These are phyloP conservation scores for Globisporangium sylvaticum DNA, from an alignment of 352 stramenopile genomes.

Conservation along the genomic window DNA sequence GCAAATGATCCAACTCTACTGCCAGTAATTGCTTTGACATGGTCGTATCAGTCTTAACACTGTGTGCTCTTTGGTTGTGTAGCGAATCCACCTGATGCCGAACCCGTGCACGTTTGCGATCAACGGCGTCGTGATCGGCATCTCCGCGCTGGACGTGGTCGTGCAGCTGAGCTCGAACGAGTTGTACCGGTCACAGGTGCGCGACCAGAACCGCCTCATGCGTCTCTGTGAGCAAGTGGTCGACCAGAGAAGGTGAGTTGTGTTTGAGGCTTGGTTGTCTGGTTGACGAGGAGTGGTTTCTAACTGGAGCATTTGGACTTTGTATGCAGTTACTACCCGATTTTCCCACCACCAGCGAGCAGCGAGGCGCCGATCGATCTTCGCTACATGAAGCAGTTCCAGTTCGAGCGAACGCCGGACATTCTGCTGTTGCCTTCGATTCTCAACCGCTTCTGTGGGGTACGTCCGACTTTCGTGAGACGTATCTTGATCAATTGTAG, in stretches of 20 bases:
- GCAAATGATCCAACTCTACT: not conserved
- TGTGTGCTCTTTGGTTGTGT: not conserved
- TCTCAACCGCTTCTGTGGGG: conserved; percentile 87
- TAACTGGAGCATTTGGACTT: not conserved
- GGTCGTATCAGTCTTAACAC: not conserved
- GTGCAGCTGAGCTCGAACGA: conserved; percentile 83
- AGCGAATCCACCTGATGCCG: conserved; percentile 92
- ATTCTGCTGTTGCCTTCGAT: conserved; percentile 94
- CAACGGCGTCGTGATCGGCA: conserved; percentile 92
- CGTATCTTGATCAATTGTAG: no score
- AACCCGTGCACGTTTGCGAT: conserved; percentile 95
- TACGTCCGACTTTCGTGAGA: conserved; percentile 27
- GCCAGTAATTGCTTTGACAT: not conserved
- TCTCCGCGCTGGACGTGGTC: conserved; percentile 92
- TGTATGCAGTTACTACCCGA: conserved; percentile 58
- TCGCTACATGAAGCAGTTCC: conserved; percentile 88
- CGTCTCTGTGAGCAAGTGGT: conserved; percentile 77
- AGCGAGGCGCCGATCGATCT: conserved; percentile 89
- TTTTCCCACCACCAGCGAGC: conserved; percentile 65
- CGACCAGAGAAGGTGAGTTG: conserved; percentile 62
- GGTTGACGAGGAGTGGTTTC: not conserved
- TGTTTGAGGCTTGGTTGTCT: not conserved
- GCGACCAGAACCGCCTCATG: conserved; percentile 68
- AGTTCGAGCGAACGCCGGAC: conserved; percentile 92
- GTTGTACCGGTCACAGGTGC: conserved; percentile 49